Conservation (phyloP, 164 flowering plant species). For the Magnolia changhungtana region DNA sequence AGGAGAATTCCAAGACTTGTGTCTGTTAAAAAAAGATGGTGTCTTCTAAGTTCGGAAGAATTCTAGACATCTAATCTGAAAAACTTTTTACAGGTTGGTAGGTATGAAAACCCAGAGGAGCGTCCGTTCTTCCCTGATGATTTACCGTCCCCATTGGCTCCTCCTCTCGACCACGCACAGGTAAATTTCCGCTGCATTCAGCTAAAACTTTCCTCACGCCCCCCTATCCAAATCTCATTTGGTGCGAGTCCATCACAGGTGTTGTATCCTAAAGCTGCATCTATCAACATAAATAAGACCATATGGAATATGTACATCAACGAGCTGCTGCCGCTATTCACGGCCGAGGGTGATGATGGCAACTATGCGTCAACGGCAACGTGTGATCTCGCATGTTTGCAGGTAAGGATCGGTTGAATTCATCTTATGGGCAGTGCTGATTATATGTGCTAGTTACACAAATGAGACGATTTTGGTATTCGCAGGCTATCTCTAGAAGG, state of each 20-base stretch:
- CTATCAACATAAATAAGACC: conserved; percentile 52
- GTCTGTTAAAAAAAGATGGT: too few species aligned
- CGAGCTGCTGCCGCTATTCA: conserved; percentile 56
- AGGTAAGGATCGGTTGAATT: conserved; percentile 38
- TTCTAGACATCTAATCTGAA: not conserved
- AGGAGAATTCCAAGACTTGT: too few species aligned
- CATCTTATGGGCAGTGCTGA: not conserved
- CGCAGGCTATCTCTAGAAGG: conserved; percentile 82
- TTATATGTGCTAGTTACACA: not conserved
- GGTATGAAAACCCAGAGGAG: conserved; percentile 77
- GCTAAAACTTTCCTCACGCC: not conserved
- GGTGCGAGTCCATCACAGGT: conserved; percentile 28
- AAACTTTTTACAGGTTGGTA: conserved; percentile 45
- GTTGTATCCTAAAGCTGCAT: conserved; percentile 63
- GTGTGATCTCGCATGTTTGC: conserved; percentile 66
- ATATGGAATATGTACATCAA: conserved; percentile 67
- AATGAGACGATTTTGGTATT: not conserved
- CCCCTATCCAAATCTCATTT: not conserved
- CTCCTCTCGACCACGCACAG: conserved; percentile 30
- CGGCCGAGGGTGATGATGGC: conserved; percentile 64
- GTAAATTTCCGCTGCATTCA: conserved; percentile 21
- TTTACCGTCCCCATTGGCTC: conserved; percentile 51
- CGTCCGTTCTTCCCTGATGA: conserved; percentile 75
- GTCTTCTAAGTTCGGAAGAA: too few species aligned
- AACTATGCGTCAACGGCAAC: conserved; percentile 65